Base-by-base conservation (phyloP, 192 early-diverging fungal species). In the Coemansia sp. region DNA sequence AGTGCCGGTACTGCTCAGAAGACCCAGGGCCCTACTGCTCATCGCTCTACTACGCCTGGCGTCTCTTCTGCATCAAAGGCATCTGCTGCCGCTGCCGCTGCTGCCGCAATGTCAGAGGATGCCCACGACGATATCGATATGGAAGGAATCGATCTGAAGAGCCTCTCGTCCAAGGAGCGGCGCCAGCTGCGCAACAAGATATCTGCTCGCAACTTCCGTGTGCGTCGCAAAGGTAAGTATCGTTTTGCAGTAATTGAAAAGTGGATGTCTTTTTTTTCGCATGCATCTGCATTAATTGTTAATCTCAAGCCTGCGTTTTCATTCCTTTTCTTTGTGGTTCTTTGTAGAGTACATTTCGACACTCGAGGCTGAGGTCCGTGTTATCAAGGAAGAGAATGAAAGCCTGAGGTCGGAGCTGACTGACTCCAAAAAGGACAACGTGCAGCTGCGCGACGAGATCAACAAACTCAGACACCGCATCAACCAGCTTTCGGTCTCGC, bases 121-220 rank as follows among this genome's bases (percentile, higher is more conserved):
- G 77, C 66, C n/a, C 55, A 55, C 17, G 71, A 71, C 37, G 77
- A 81, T 11, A 61, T 68, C n/a, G 82, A 74, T 11, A 52, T 72
- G 34, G 76, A 71, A 15, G 84, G 76, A 9, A 72, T 87, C 41
- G 88, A 92, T 66, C 68, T 89, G 61, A 90, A 89, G 51, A 83
- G 80, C 20, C 79, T 94, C 77, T 78, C 88, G 11, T 86, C 89
- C 17, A 93, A 90, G 74, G 91, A 95, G 76, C 85, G 91, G 37
- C 86, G 93, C 28, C 91, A 92, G 81, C 76, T 94, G 74, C 85
- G 93, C 60, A 95, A 95, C 84, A 95, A 95, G 72, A 89, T 95
- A 38, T 92, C 90, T 20, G 93, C 93, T 20, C 84, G 92, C 70
- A 93, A 93, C 78, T 95, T 95, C 76, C 86, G 93, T 51, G 86